Conservation (phyloP, 1,139 yeast genomes). For the Kurtzmaniella quercitrusa region DNA sequence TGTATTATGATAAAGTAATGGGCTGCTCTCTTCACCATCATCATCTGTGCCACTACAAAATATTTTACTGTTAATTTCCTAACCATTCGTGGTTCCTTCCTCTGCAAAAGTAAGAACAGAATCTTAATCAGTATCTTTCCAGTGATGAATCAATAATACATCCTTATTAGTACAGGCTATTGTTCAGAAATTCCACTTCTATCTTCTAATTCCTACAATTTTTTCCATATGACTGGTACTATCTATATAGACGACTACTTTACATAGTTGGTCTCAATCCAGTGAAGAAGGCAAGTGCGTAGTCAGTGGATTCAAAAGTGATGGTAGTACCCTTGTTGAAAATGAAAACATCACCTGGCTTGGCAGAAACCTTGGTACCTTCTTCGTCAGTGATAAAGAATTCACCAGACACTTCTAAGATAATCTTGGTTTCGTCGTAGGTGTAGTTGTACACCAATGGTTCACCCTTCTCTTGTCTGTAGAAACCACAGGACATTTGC, state of each 20-base stretch:
- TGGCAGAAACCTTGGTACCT: slow-evolving; percentile 51
- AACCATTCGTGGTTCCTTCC: no score
- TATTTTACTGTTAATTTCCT: no score
- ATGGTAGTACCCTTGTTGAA: slow-evolving; percentile 64
- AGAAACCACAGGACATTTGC: slow-evolving; percentile 63
- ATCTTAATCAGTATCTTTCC: no score
- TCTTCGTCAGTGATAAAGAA: slow-evolving; percentile 59
- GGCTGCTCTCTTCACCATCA: no score
- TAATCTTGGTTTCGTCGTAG: slow-evolving; percentile 70
- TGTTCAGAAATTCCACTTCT: no score
- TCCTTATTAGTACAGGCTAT: no score
- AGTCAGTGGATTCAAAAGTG: slow-evolving; percentile 63
- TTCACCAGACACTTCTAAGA: slow-evolving; percentile 62
- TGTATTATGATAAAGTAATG: no score
- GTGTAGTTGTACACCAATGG: slow-evolving; percentile 59
- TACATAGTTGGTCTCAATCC: slow-evolving; percentile 49
- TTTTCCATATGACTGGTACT: not conserved
- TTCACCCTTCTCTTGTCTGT: slow-evolving; percentile 63
- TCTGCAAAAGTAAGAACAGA: no score
- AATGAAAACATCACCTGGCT: slow-evolving; percentile 67
- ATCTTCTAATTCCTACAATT: no score
- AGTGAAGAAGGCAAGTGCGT: slow-evolving; percentile 60
- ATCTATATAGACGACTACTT: slow-evolving; percentile 1
- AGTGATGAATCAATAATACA: no score
- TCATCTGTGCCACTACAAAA: no score